These are phyloP conservation scores for Solioccasus polychromus DNA, from an alignment of 768 basidiomycete species.

Conservation along the genomic window DNA sequence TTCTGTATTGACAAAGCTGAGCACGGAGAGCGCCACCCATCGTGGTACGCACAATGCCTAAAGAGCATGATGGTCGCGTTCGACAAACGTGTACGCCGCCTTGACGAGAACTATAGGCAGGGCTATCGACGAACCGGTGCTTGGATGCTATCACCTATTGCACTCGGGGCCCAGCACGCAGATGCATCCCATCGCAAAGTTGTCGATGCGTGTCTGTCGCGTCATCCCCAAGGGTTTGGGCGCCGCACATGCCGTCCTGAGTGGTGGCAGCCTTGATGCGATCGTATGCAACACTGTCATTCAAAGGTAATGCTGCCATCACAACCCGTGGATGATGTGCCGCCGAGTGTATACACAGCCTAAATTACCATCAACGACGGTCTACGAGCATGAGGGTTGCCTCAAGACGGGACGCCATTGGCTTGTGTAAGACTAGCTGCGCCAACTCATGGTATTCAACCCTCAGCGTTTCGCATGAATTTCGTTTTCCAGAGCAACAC, in stretches of 20 bases:
- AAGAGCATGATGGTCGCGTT: conserved; percentile 2
- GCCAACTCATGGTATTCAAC: no score
- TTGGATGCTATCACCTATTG: conserved; percentile 3
- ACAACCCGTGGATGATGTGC: conserved; percentile 2
- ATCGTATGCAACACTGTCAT: conserved; percentile 6
- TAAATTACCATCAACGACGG: conserved; percentile 5
- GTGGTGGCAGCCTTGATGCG: conserved; percentile 13
- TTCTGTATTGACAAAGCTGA: neutral
- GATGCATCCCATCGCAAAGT: conserved; percentile 6
- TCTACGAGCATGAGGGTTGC: neutral
- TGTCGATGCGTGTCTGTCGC: neutral
- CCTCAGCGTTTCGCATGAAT: no score
- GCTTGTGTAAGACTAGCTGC: neutral
- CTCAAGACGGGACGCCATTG: neutral
- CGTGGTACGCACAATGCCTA: conserved; percentile 4
- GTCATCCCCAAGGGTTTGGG: conserved; percentile 6
- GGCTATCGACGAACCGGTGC: conserved; percentile 10
- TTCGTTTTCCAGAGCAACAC: neutral
- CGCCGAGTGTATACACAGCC: conserved; percentile 16
- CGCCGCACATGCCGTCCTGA: conserved; percentile 3
- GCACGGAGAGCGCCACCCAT: neutral
- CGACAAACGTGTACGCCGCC: conserved; percentile 6
- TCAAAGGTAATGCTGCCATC: conserved; percentile 7
- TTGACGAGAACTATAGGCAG: neutral
- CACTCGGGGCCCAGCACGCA: conserved; percentile 1